A percentile compares a stretch with the other conserved stretches of the same genome.
These are phyloP conservation scores for Beauveria bassiana DNA, from an alignment of 2,329 filamentous ascomycete species.

Conservation along the genomic window DNA sequence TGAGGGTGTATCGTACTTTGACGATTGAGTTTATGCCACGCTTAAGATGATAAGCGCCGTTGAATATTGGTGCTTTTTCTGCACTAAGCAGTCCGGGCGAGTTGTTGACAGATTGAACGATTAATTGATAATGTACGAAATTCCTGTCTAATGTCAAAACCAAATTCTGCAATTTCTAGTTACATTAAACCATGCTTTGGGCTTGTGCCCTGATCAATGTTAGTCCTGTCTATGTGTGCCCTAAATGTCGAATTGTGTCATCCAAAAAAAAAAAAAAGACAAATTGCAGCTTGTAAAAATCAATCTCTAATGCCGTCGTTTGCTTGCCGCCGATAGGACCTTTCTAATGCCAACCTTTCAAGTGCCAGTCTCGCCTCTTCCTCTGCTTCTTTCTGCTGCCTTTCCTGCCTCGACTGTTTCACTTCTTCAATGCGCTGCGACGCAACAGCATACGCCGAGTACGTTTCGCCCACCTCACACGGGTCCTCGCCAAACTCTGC, in stretches of 20 bases:
- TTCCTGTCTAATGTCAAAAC: not conserved
- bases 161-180: not conserved
- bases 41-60: too few relatives aligned
- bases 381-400: not conserved
- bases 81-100: constrained; percentile 30
- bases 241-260: not conserved
- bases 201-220: not conserved
- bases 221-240: not conserved
- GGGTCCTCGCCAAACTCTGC: constrained; percentile 32
- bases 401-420: not conserved
- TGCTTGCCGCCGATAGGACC: not conserved
- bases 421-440: constrained; percentile 26
- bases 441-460: constrained; percentile 25
- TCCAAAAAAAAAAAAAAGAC: not conserved
- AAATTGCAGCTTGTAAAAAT: not conserved
- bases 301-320: not conserved
- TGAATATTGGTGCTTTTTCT: too few relatives aligned
- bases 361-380: not conserved
- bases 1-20: too few relatives aligned
- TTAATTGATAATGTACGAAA: not conserved
- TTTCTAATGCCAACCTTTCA: not conserved
- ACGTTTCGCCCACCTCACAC: constrained; percentile 28
- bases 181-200: not conserved
- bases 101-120: constrained; percentile 9
- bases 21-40: too few relatives aligned